These are phyloP conservation scores for Rheum nobile DNA, from an alignment of 148 eudicot species.

Conservation along the genomic window DNA sequence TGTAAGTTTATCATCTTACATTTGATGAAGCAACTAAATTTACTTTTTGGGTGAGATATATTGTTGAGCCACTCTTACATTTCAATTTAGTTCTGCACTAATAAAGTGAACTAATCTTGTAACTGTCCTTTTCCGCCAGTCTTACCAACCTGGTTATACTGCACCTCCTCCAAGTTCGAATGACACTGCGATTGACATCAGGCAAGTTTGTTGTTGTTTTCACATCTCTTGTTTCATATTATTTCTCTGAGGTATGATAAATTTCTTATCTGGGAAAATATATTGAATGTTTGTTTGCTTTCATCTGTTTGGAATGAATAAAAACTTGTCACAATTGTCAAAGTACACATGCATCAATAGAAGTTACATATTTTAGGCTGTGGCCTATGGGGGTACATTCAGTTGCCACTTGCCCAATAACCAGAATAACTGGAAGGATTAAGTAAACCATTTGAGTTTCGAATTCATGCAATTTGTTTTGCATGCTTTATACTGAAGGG, in stretches of 20 bases:
- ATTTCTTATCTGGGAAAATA: background rate
- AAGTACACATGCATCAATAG: background rate
- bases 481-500: background rate
- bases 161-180: conserved; percentile 46
- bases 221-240: background rate
- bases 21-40: too few species aligned
- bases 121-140: conserved; percentile 22
- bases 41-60: background rate
- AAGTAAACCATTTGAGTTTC: background rate
- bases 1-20: too few species aligned
- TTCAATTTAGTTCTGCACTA: background rate
- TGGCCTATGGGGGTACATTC: background rate
- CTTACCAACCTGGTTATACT: conserved; percentile 72
- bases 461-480: background rate
- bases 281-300: background rate
- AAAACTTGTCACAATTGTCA: background rate
- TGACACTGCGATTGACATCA: conserved; percentile 65
- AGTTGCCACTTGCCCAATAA: background rate
- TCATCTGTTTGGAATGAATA: too few species aligned
- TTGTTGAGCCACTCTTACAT: background rate
- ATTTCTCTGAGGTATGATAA: background rate
- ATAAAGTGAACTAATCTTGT: background rate
- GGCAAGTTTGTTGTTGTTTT: conserved; percentile 27
- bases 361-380: background rate
- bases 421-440: background rate